These are phyloP conservation scores for Pisolithus tinctorius DNA, from an alignment of 768 basidiomycete species.

Conservation along the genomic window DNA sequence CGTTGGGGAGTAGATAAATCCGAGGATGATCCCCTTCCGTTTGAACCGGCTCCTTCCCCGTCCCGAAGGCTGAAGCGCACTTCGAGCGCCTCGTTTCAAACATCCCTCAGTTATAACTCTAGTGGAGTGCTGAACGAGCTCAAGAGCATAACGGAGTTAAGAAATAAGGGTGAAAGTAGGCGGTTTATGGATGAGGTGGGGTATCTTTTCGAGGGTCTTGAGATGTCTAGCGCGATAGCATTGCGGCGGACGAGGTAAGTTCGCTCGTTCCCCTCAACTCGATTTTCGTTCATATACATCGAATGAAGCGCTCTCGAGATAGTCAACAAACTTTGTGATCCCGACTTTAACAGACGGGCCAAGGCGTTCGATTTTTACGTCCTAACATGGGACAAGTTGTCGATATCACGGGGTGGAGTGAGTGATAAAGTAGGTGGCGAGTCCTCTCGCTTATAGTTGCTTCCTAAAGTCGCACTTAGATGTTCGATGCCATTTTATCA, in stretches of 20 bases:
- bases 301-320: slow-evolving; percentile 67
- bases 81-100: slow-evolving; percentile 28
- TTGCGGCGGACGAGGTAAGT: slow-evolving; percentile 64
- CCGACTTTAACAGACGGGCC: slow-evolving; percentile 72
- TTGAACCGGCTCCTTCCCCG: slow-evolving; percentile 6
- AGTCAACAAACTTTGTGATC: slow-evolving; percentile 62
- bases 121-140: slow-evolving; percentile 64
- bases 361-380: slow-evolving; percentile 68
- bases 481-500: slow-evolving; percentile 56
- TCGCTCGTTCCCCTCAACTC: neutral
- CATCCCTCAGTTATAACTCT: slow-evolving; percentile 32
- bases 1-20: slow-evolving; percentile 79
- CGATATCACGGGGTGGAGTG: slow-evolving; percentile 49
- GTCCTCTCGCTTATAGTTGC: neutral
- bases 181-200: slow-evolving; percentile 81
- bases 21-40: slow-evolving; percentile 57
- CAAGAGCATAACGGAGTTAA: slow-evolving; percentile 74
- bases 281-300: neutral
- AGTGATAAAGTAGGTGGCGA: slow-evolving; percentile 49
- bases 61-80: slow-evolving; percentile 12
- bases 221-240: slow-evolving; percentile 40
- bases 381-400: slow-evolving; percentile 62
- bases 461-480: slow-evolving; percentile 28
- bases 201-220: slow-evolving; percentile 78
- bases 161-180: slow-evolving; percentile 74